Evolutionary conservation across 352 stramenopile species (phyloP).

Genomic region (Phytophthora tubulina): DNA sequence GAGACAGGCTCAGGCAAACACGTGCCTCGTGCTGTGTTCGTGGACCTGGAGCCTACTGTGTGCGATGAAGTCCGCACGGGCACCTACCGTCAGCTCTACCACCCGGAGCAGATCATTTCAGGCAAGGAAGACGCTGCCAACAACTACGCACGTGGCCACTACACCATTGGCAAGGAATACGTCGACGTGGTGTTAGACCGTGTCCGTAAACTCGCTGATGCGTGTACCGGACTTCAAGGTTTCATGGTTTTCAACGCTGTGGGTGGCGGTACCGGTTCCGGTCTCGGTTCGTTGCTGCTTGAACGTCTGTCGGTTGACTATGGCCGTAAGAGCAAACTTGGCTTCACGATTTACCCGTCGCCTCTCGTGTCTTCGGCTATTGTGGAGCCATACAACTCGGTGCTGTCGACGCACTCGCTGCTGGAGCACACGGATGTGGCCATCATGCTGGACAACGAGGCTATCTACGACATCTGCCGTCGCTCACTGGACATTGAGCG

Average conservation of each 20-base stretch:
- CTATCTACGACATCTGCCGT: background rate
- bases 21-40: constrained; percentile 88
- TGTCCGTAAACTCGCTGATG: constrained; percentile 97
- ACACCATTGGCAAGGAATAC: constrained; percentile 94
- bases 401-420: constrained; percentile 86
- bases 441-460: background rate
- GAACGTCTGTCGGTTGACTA: constrained; percentile 98
- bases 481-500: background rate
- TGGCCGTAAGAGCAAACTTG: constrained; percentile 97
- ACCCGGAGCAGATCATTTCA: constrained; percentile 98
- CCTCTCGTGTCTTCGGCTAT: constrained; percentile 97
- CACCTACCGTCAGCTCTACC: constrained; percentile 97
- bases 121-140: constrained; percentile 97
- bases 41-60: constrained; percentile 98
- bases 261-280: constrained; percentile 97
- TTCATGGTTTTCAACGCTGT: constrained; percentile 99
- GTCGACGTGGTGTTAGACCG: constrained; percentile 97
- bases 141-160: constrained; percentile 94
- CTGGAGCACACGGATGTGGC: background rate
- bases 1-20: constrained; percentile 87
- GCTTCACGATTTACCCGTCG: constrained; percentile 97
- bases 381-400: constrained; percentile 99
- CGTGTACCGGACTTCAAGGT: constrained; percentile 97
- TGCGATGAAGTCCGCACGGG: constrained; percentile 97
- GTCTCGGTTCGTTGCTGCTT: constrained; percentile 96